phyloP scores from a whole-genome alignment of 1,284 basidiomycete species.

The Coniferiporia sulphurascens region DNA sequence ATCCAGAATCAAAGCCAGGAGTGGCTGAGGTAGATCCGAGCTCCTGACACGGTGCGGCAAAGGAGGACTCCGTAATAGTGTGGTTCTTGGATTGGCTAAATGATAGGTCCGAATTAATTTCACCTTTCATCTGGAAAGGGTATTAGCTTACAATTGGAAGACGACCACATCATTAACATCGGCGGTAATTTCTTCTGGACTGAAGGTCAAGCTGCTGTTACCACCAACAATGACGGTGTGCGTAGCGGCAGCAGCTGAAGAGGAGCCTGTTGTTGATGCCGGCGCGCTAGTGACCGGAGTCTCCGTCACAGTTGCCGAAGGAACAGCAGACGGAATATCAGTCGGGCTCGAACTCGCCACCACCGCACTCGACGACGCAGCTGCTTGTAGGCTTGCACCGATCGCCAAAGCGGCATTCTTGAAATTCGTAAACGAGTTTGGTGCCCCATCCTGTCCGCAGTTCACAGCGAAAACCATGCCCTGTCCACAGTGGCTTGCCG shows the following conservation, averaged over 20 bases:
- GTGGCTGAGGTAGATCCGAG: slow-evolving; percentile 34
- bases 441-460: slow-evolving; percentile 44
- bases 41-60: slow-evolving; percentile 51
- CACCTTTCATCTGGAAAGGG: background rate
- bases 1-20: slow-evolving; percentile 54
- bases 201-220: slow-evolving; percentile 42
- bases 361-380: slow-evolving; percentile 30
- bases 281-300: slow-evolving; percentile 36
- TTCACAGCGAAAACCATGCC: slow-evolving; percentile 68
- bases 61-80: slow-evolving; percentile 64
- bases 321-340: slow-evolving; percentile 21
- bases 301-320: slow-evolving; percentile 26
- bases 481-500: slow-evolving; percentile 47
- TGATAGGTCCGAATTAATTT: background rate
- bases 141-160: slow-evolving; percentile 49
- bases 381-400: slow-evolving; percentile 41
- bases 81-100: slow-evolving; percentile 56
- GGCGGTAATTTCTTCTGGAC: slow-evolving; percentile 46
- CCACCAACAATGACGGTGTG: slow-evolving; percentile 45
- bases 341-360: slow-evolving; percentile 21
- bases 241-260: slow-evolving; percentile 27
- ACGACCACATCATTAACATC: slow-evolving; percentile 45
- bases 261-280: slow-evolving; percentile 20
- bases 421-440: slow-evolving; percentile 56
- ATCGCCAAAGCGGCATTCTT: slow-evolving; percentile 46